phyloP scores from a whole-genome alignment of 2,329 filamentous ascomycete genomes.

The Parasarocladium wereldwijsianum region DNA sequence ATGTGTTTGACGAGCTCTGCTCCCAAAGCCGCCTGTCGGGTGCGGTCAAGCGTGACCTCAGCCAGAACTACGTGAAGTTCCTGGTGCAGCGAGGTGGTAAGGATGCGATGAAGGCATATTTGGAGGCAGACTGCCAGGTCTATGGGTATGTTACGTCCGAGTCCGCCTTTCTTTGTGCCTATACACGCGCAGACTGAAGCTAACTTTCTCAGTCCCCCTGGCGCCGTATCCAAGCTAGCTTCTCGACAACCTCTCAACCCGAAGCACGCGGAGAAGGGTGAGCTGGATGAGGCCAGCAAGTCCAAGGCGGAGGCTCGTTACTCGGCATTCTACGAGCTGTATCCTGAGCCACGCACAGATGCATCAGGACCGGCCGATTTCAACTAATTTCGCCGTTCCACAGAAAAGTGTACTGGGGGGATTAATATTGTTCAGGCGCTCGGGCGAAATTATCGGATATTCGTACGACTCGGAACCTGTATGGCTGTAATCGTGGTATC shows the following conservation, averaged over 20 bases:
- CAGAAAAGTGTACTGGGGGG: slow-evolving; percentile 3
- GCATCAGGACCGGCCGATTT: slow-evolving; percentile 37
- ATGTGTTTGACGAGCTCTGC: slow-evolving; percentile 63
- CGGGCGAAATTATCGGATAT: too few relatives aligned
- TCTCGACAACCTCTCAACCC: slow-evolving; percentile 10
- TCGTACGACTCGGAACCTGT: too few relatives aligned
- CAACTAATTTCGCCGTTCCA: slow-evolving; percentile 25
- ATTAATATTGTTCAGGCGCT: too few relatives aligned
- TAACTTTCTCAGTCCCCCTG: slow-evolving; percentile 24
- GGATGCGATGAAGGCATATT: slow-evolving; percentile 73
- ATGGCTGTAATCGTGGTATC: too few relatives aligned
- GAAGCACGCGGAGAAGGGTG: slow-evolving; percentile 22
- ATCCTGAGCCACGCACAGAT: slow-evolving; percentile 28
- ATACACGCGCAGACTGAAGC: slow-evolving; percentile 7
- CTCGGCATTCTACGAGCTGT: slow-evolving; percentile 37
- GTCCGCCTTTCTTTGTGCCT: slow-evolving; percentile 12
- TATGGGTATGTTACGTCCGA: too few relatives aligned
- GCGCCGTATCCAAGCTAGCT: slow-evolving; percentile 22
- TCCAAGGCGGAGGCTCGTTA: slow-evolving; percentile 36
- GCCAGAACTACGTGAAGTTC: slow-evolving; percentile 67
- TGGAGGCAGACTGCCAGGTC: slow-evolving; percentile 70
- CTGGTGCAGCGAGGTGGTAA: slow-evolving; percentile 71
- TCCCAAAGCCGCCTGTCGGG: slow-evolving; percentile 56
- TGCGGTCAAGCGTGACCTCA: slow-evolving; percentile 57
- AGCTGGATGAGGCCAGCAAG: slow-evolving; percentile 35